A percentile compares a stretch with the other conserved stretches of the same genome.
phyloP scores from a whole-genome alignment of 2,329 filamentous ascomycete genomes.

The Beauveria sp. region DNA sequence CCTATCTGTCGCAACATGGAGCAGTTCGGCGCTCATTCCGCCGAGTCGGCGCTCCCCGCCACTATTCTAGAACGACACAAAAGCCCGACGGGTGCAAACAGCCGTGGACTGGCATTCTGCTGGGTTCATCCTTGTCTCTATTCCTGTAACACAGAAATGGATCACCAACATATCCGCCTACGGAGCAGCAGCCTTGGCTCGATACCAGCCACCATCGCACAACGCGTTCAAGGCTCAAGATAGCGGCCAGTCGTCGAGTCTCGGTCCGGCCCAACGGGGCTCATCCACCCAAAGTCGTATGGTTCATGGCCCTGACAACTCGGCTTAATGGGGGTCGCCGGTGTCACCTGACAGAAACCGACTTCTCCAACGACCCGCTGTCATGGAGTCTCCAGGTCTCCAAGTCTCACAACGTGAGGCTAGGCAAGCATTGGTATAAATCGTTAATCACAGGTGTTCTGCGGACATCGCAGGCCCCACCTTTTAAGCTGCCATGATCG shows the following conservation, averaged over 20 bases:
- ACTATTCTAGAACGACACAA: neutral
- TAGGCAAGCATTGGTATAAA: neutral
- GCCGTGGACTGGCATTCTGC: neutral
- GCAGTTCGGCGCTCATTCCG: neutral
- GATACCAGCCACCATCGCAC: neutral
- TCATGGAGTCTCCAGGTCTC: neutral
- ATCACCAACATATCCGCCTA: neutral
- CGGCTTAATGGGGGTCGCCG: neutral
- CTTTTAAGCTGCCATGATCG: conserved; percentile 1
- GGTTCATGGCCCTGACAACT: neutral
- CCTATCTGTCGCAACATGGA: neutral
- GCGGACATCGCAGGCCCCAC: neutral
- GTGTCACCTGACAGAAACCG: neutral
- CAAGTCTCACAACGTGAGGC: neutral
- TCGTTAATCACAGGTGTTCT: neutral
- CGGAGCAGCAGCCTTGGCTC: neutral
- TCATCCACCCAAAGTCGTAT: neutral
- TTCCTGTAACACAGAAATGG: neutral
- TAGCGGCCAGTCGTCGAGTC: neutral
- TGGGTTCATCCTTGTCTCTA: neutral
- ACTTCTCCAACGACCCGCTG: neutral
- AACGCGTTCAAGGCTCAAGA: neutral
- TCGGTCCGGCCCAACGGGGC: neutral
- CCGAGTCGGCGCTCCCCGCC: neutral
- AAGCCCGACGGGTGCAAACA: neutral